phyloP scores from a whole-genome alignment of 139 green algal genomes.

The Chlorella sp. region DNA sequence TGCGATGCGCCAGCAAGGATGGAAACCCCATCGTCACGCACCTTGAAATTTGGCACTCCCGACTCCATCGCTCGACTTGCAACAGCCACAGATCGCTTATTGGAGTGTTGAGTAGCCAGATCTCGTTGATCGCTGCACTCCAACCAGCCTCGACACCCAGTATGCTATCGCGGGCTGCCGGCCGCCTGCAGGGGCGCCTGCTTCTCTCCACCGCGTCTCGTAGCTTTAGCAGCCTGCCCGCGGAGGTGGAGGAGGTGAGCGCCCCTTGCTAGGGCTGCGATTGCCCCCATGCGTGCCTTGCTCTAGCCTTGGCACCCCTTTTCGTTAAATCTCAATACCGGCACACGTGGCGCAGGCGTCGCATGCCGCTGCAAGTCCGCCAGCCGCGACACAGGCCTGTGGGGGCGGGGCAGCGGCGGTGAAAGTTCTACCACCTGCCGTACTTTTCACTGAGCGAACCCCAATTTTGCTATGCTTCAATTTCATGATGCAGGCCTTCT shows the following conservation, averaged over 20 bases:
- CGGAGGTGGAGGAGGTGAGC: slow-evolving; percentile 21
- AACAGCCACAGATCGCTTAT: too few species aligned
- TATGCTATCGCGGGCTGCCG: not conserved
- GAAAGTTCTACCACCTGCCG: not conserved
- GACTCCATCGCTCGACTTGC: too few species aligned
- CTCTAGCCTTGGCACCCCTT: not conserved
- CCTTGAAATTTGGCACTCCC: too few species aligned
- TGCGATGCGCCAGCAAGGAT: not conserved
- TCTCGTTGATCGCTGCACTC: too few species aligned
- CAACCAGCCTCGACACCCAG: too few species aligned
- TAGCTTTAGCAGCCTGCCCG: slow-evolving; percentile 23
- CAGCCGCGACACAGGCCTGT: too few species aligned
- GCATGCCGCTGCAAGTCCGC: not conserved
- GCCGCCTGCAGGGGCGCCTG: slow-evolving; percentile 23
- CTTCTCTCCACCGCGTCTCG: not conserved
- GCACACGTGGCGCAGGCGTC: too few species aligned
- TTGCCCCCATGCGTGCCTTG: not conserved
- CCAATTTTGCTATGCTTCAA: not conserved
- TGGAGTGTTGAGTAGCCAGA: too few species aligned
- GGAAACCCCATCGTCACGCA: not conserved
- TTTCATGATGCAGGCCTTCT: slow-evolving; percentile 10
- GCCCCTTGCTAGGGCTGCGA: not conserved
- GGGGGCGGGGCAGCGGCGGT: not conserved
- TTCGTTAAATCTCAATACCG: not conserved
- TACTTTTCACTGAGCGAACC: not conserved